Evolutionary conservation across 192 early-diverging fungal species (phyloP), one percentile per base, ranked within the genome.

Genomic region (Linnemannia hyalina): DNA sequence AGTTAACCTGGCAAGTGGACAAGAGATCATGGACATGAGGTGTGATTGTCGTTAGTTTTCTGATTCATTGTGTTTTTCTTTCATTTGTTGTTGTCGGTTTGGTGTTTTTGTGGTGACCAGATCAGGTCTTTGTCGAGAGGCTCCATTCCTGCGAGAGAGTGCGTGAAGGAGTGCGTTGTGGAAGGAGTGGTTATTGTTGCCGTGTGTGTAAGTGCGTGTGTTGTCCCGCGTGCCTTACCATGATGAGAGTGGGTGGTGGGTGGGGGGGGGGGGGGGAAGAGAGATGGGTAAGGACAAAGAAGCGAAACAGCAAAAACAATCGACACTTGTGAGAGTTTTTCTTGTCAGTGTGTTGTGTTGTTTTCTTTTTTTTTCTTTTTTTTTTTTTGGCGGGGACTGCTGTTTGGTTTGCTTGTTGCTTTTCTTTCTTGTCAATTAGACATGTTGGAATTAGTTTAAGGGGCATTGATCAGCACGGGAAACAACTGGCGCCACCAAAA

Each of bases 1-100:
- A 93, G 85, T 89, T 91, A 75, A 90, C 90, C 91, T 88, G 70
- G 32, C 9, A 65, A 32, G 60, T 65, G 3, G 29, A 65, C 29
- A 65, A 29, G 60, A 65, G 60, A 65, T 65, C 60, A 65, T 65
- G 60, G 29, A 65, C 9, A 32, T 35, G 65, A 26, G 32, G 11
- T 52, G 49, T 26, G 60, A 65, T 26, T 65, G 60, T 32, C 60
- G 60, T 65, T 65, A 65, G 60, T 65, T 65, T 65, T 65, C 60
- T 65, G 60, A 65, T 65, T 32, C 55, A 26, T 26, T 57, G 9
- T 57, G 49, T 16, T 57, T 26, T 32, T 29, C 32, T 29, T 65
- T 65, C 11, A 2, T 26, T 35, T 15, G 29, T 32, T 46, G 11
- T 13, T 46, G 44, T 13, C 13, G 44, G 44, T 46, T 46, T 46